Evolutionary conservation across 2,329 filamentous ascomycete genomes (phyloP).

Genomic region (Fusarium illudens): DNA sequence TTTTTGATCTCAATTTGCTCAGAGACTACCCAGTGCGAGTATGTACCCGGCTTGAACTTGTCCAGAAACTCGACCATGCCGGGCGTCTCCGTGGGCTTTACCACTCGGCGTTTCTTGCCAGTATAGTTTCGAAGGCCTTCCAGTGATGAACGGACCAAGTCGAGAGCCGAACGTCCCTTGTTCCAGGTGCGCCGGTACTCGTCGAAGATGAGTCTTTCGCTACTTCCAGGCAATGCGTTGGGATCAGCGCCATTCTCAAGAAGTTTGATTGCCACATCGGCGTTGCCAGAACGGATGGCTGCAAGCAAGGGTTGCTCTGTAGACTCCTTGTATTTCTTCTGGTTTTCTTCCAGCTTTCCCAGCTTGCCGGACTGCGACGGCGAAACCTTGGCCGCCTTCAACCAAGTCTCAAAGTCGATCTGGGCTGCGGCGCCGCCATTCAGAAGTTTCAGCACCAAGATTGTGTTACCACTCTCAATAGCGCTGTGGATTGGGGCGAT

Average conservation of each 20-base stretch:
- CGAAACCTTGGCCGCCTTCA: constrained; percentile 63
- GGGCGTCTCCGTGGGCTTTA: constrained; percentile 42
- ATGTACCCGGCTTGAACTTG: constrained; percentile 62
- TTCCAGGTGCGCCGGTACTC: constrained; percentile 46
- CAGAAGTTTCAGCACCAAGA: constrained; percentile 68
- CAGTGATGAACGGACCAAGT: constrained; percentile 65
- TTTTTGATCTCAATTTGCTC: constrained; percentile 48
- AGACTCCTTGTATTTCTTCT: constrained; percentile 55
- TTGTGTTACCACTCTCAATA: constrained; percentile 60
- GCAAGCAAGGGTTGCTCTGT: constrained; percentile 72
- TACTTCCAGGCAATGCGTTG: constrained; percentile 62
- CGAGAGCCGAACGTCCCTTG: constrained; percentile 63
- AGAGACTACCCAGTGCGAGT: constrained; percentile 64
- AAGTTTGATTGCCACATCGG: constrained; percentile 63
- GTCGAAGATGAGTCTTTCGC: constrained; percentile 48
- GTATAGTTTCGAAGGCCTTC: constrained; percentile 57
- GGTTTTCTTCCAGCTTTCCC: constrained; percentile 57
- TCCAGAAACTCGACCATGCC: constrained; percentile 63
- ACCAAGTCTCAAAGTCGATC: constrained; percentile 71
- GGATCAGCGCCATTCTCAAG: constrained; percentile 71
- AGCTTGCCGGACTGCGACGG: constrained; percentile 47
- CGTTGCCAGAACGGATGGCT: constrained; percentile 59
- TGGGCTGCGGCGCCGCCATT: constrained; percentile 66
- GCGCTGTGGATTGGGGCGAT: constrained; percentile 67
- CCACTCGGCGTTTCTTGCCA: constrained; percentile 20